A percentile compares a stretch with the other conserved stretches of the same genome.
phyloP scores from a whole-genome alignment of 148 eudicot species.

The Spergularia marina region DNA sequence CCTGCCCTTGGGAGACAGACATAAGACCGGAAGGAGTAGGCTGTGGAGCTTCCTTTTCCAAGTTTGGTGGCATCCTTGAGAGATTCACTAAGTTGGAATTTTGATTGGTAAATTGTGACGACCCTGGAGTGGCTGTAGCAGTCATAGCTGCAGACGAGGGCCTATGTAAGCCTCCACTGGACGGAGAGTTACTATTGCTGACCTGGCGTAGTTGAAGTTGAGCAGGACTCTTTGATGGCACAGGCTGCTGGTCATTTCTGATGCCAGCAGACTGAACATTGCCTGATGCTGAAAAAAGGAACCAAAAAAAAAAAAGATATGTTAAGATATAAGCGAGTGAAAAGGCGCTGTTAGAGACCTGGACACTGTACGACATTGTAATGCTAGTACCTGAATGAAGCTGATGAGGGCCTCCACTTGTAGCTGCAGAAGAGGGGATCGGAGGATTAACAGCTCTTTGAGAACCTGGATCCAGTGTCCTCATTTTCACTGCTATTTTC shows the following conservation, averaged over 20 bases:
- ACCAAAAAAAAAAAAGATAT: neutral
- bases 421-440: slow-evolving; percentile 3
- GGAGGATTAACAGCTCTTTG: neutral
- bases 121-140: neutral
- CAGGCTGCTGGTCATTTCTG: slow-evolving; percentile 5
- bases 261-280: slow-evolving; percentile 11
- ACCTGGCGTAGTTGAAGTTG: slow-evolving; percentile 21
- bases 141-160: neutral
- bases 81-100: neutral
- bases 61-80: neutral
- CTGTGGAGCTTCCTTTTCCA: neutral
- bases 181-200: neutral
- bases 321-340: neutral
- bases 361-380: neutral
- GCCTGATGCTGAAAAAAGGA: slow-evolving; percentile 14
- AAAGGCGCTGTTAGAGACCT: neutral
- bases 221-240: slow-evolving; percentile 8
- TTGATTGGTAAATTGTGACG: slow-evolving; percentile 4
- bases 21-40: too few species aligned
- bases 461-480: neutral
- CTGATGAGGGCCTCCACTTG: slow-evolving; percentile 17
- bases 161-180: neutral
- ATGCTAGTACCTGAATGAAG: slow-evolving; percentile 16
- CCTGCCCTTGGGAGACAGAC: too few species aligned
- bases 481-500: slow-evolving; percentile 9